A percentile compares a stretch with the other conserved stretches of the same genome.
These are phyloP conservation scores for Hyphodiscus sp. DNA, from an alignment of 2,329 filamentous ascomycete genomes.

Conservation along the genomic window DNA sequence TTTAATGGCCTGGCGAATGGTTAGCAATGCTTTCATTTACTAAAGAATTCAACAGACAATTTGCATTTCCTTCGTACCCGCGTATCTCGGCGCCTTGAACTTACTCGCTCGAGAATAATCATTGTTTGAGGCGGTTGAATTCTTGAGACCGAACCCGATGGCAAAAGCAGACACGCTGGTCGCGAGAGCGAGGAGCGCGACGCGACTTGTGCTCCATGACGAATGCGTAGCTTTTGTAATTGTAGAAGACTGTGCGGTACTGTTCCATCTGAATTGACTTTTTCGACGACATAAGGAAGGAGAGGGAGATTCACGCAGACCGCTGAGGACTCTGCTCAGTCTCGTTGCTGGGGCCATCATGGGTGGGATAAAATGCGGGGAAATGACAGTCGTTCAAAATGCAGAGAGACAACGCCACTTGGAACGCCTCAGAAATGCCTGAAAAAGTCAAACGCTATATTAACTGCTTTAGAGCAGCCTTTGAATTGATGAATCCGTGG, in stretches of 20 bases:
- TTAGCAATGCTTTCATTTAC: not conserved
- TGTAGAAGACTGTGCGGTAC: not conserved
- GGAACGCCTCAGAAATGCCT: no score
- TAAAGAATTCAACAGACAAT: not conserved
- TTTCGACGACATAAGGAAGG: not conserved
- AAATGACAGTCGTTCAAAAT: not conserved
- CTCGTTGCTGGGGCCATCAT: not conserved
- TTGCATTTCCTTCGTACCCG: not conserved
- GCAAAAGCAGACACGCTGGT: not conserved
- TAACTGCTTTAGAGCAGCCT: no score
- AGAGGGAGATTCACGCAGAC: no score
- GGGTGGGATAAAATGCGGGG: not conserved
- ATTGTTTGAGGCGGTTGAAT: not conserved
- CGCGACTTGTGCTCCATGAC: not conserved
- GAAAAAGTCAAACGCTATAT: no score
- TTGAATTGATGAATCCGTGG: no score
- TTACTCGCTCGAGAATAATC: not conserved
- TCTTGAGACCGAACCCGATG: not conserved
- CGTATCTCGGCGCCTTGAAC: not conserved
- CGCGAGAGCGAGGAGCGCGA: not conserved
- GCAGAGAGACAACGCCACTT: no score
- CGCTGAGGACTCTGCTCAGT: not conserved
- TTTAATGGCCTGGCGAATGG: not conserved
- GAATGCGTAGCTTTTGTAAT: not conserved
- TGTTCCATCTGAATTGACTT: not conserved